These are phyloP conservation scores for Warburgia ugandensis DNA, from an alignment of 164 flowering plant genomes.

Conservation along the genomic window DNA sequence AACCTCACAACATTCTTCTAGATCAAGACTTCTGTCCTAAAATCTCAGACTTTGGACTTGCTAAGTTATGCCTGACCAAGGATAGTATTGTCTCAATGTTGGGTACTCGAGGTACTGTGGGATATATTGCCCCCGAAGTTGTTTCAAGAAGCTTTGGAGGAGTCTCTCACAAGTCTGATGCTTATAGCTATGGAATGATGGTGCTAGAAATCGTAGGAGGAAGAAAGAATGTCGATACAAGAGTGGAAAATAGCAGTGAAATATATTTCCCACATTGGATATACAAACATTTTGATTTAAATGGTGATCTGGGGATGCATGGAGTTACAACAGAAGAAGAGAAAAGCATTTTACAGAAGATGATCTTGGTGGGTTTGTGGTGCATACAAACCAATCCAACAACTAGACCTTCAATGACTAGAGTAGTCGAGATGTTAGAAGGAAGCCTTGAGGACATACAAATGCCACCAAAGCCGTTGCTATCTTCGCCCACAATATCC, in stretches of 20 bases:
- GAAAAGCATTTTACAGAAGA: slow-evolving; percentile 2
- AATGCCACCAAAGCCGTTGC: slow-evolving; percentile 5
- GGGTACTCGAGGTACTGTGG: slow-evolving; percentile 2
- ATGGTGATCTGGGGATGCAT: background rate
- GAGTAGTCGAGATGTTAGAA: slow-evolving; percentile 7
- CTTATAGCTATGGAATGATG: slow-evolving; percentile 10
- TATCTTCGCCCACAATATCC: no score
- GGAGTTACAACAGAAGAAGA: background rate
- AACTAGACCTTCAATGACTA: background rate
- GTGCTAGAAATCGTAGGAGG: no score
- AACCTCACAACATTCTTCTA: no score
- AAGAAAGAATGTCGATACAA: no score
- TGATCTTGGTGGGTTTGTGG: slow-evolving; percentile 5
- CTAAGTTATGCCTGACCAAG: slow-evolving; percentile 1
- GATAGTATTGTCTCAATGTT: slow-evolving; percentile 1
- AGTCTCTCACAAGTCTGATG: slow-evolving; percentile 6
- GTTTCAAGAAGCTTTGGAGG: background rate
- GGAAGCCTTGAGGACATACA: background rate
- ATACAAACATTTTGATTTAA: background rate
- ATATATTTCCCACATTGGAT: slow-evolving; percentile 8
- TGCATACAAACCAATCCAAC: no score
- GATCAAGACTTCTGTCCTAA: slow-evolving; percentile 6
- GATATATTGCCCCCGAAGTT: slow-evolving; percentile 12
- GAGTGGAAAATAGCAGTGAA: no score
- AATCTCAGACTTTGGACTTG: slow-evolving; percentile 9